Conservation (phyloP, 371 early-diverging fungal genomes). For the Amoeboaphelidium protococcarum region DNA sequence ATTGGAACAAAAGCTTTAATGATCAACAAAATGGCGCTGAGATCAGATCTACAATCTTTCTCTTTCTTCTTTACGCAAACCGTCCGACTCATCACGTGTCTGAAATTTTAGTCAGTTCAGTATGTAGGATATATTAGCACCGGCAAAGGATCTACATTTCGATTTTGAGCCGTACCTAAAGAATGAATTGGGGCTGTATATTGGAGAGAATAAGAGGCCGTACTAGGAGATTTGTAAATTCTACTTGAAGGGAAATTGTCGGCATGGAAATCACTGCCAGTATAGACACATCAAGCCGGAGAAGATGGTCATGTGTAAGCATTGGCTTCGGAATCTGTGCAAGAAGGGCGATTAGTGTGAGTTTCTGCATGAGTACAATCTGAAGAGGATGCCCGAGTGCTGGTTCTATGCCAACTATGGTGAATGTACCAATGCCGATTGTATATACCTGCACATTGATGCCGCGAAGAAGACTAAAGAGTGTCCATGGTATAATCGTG, state of each 20-base stretch:
- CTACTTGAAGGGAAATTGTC: constrained; percentile 51
- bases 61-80: too few species aligned
- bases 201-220: constrained; percentile 16
- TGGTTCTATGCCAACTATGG: constrained; percentile 90
- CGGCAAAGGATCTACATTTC: constrained; percentile 13
- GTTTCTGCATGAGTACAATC: constrained; percentile 95
- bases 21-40: too few species aligned
- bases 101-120: neutral
- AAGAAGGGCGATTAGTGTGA: constrained; percentile 98
- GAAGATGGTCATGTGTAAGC: constrained; percentile 96
- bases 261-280: constrained; percentile 39
- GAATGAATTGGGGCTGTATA: constrained; percentile 43
- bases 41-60: too few species aligned
- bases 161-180: constrained; percentile 72
- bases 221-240: constrained; percentile 45
- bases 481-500: constrained; percentile 96
- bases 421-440: constrained; percentile 91
- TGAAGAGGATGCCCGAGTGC: constrained; percentile 99
- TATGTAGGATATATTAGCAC: neutral
- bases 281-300: constrained; percentile 38
- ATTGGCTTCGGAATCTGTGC: constrained; percentile 97
- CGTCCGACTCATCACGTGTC: neutral
- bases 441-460: constrained; percentile 93
- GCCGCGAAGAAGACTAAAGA: constrained; percentile 81
- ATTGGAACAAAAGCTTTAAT: too few species aligned